A percentile compares a stretch with the other conserved stretches of the same genome.
Evolutionary conservation across 2,329 filamentous ascomycete genomes (phyloP).

Genomic region (Fusarium anthophilum): DNA sequence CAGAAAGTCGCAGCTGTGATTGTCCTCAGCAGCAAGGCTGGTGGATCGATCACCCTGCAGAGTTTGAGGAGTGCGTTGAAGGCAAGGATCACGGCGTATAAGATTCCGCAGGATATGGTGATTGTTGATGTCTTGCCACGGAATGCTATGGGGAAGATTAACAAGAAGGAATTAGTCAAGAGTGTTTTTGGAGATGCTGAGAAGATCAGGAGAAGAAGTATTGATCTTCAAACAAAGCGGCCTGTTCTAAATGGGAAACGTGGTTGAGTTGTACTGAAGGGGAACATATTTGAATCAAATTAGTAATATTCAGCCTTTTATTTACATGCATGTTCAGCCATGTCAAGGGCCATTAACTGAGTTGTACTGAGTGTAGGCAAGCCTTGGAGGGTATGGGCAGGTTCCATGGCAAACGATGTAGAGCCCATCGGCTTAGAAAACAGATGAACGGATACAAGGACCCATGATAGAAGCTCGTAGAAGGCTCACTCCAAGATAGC

Average conservation of each 20-base stretch:
- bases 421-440: background rate
- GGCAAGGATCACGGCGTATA: constrained; percentile 80
- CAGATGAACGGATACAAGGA: background rate
- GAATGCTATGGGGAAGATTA: constrained; percentile 98
- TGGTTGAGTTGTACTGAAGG: background rate
- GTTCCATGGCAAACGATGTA: background rate
- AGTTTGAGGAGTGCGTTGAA: constrained; percentile 84
- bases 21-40: constrained; percentile 68
- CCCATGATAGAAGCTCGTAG: background rate
- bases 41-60: constrained; percentile 68
- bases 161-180: constrained; percentile 72
- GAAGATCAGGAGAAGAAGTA: constrained; percentile 5
- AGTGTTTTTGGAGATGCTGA: constrained; percentile 57
- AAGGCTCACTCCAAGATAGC: background rate
- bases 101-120: constrained; percentile 90
- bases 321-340: background rate
- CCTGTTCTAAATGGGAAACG: background rate
- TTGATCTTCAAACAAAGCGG: background rate
- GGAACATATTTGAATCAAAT: too few species aligned
- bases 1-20: constrained; percentile 92
- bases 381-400: accelerated
- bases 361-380: accelerated
- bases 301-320: background rate
- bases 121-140: constrained; percentile 81
- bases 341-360: accelerated